A percentile compares a stretch with the other conserved stretches of the same genome.
Evolutionary conservation across 2,329 filamentous ascomycete species (phyloP).

Genomic region (Diaporthe batatas): DNA sequence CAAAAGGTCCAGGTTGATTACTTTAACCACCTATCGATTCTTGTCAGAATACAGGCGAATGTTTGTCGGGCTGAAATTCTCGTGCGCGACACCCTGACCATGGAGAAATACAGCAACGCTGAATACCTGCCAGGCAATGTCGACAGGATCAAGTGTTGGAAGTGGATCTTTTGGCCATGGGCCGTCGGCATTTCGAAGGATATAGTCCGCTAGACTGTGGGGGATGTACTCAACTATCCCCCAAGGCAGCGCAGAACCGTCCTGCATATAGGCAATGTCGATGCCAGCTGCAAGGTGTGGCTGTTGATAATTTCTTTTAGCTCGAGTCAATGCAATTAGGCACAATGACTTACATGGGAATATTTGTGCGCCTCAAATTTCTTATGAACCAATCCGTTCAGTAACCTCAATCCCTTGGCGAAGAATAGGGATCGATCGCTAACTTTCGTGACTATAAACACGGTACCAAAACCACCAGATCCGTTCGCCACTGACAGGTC

Average conservation of each 20-base stretch:
- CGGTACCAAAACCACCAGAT: background rate
- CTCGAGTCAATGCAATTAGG: background rate
- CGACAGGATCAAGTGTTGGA: background rate
- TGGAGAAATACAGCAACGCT: slow-evolving; percentile 1
- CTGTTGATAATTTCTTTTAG: background rate
- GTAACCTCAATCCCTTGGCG: background rate
- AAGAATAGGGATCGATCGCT: background rate
- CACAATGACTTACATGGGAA: slow-evolving; percentile 3
- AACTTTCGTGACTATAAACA: background rate
- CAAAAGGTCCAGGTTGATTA: background rate
- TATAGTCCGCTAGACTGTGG: background rate
- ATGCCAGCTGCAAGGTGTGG: background rate
- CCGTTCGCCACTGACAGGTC: background rate
- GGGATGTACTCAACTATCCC: background rate
- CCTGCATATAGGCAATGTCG: slow-evolving; percentile 3
- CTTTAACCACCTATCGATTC: background rate
- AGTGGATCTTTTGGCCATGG: background rate
- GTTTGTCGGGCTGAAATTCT: background rate
- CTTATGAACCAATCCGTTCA: background rate
- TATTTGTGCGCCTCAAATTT: background rate
- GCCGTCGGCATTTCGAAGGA: background rate
- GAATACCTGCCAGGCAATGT: background rate
- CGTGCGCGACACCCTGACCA: background rate
- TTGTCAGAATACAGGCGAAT: background rate
- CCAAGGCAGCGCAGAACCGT: slow-evolving; percentile 1